Conservation (phyloP, 108 stramenopile genomes). For the Skeletonema menzelii region DNA sequence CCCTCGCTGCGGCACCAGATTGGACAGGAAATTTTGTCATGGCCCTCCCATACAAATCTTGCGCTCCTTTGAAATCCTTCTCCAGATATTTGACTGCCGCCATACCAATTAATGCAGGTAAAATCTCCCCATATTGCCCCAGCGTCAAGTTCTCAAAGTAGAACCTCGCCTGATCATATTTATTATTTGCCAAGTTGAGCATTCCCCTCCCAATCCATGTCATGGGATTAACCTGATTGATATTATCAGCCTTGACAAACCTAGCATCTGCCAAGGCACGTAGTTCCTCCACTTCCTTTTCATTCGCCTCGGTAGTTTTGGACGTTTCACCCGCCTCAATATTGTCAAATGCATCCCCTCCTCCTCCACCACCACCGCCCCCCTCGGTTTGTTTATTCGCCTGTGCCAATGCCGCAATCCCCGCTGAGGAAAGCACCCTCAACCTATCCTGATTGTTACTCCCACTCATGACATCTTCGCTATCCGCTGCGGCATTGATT, state of each 20-base stretch:
- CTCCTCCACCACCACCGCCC: not conserved
- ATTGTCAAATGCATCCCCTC: not conserved
- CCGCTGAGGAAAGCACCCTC: slow-evolving; percentile 67
- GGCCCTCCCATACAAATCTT: slow-evolving; percentile 68
- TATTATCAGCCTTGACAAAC: slow-evolving; percentile 67
- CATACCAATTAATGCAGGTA: slow-evolving; percentile 86
- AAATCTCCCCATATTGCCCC: slow-evolving; percentile 67
- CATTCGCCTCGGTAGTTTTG: not conserved
- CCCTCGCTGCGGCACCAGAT: slow-evolving; percentile 58
- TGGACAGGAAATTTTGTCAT: slow-evolving; percentile 46
- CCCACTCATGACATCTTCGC: slow-evolving; percentile 33
- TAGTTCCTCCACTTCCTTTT: slow-evolving; percentile 53
- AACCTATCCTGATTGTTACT: slow-evolving; percentile 54
- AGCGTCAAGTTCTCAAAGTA: slow-evolving; percentile 78
- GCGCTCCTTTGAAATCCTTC: slow-evolving; percentile 63
- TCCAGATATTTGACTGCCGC: slow-evolving; percentile 72
- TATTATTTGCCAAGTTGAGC: slow-evolving; percentile 55
- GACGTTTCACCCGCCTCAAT: not conserved
- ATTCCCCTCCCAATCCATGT: slow-evolving; percentile 87
- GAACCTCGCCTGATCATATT: slow-evolving; percentile 76
- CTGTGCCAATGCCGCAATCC: slow-evolving; percentile 72
- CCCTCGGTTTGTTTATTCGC: slow-evolving; percentile 32
- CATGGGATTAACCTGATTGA: slow-evolving; percentile 83
- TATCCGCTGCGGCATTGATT: slow-evolving; percentile 63
- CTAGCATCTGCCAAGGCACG: slow-evolving; percentile 66